Evolutionary conservation across 1,139 yeast genomes (phyloP), one percentile per base, ranked within the genome.

Genomic region (Suhomyces maxii): DNA sequence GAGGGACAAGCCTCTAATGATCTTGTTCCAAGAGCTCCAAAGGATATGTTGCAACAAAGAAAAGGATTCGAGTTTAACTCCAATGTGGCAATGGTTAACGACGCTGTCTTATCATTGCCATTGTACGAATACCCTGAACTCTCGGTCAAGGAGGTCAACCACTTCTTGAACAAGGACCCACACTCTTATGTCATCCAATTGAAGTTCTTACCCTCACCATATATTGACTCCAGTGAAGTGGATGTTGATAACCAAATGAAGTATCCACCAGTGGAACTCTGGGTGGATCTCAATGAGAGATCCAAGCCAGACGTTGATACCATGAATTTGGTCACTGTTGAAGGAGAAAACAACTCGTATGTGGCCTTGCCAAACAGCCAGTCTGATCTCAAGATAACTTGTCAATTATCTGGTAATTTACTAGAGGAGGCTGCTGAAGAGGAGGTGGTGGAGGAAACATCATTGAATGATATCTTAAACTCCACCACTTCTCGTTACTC

Each of bases 211-310:
- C 85, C 86, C 0, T 64, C 77, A 8, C 72, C 79, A 8, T 67
- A 62, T 53, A 31, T 36, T 9, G 58, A 53, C 42, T 58, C 53
- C 37, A 54, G 54, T 18, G 57, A 45, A 14, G 44, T 49, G 18
- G 57, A 54, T 11, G 41, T 48, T 14, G 53, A 53, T n/a, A 53
- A 53, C 11, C 55, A 58, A 39, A 56, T 60, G 46, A 58, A 64
- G 41, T 70, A 70, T 45, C 85, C 86, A 0, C 80, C 83, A 0
- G 64, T 82, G 3, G 86, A 82, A 56, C 63, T 82, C 41, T 79
- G 83, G 80, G 63, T 77, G 44, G 77, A 74, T 39, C 60, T 79
- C 43, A 70, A 72, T 49, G 67, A 65, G 8, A 57, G 61, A 25
- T 68, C 68, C 14, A 62, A 54, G n/a, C 72, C 79, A 1, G 76